Evolutionary conservation across 2,329 filamentous ascomycete genomes (phyloP).

Genomic region (Colletotrichum endophyticum): DNA sequence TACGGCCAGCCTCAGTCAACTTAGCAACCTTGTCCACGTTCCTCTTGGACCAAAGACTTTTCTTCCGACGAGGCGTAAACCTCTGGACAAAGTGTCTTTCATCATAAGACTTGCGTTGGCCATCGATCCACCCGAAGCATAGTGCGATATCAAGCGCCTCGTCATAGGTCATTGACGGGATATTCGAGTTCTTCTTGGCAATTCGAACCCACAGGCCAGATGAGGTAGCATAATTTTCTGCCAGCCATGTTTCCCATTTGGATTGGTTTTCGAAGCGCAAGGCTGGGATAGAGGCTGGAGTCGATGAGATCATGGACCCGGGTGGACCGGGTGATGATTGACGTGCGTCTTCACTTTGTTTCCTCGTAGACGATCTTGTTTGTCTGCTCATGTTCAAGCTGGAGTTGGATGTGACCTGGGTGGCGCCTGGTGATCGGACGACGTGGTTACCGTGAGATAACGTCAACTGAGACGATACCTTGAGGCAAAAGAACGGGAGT

Average conservation of each 20-base stretch:
- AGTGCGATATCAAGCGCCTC: conserved; percentile 62
- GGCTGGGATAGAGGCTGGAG: conserved; percentile 15
- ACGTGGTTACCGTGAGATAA: not conserved
- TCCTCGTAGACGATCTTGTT: not conserved
- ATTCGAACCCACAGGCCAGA: conserved; percentile 52
- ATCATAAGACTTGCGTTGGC: conserved; percentile 51
- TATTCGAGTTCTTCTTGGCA: conserved; percentile 49
- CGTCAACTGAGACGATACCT: not conserved
- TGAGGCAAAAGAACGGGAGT: rapidly evolving
- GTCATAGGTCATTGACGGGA: conserved; percentile 50
- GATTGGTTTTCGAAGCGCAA: conserved; percentile 30
- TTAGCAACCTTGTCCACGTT: conserved; percentile 58
- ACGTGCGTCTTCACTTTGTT: rapidly evolving
- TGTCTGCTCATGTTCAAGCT: not conserved
- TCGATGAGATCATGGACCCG: not conserved
- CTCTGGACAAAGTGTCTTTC: conserved; percentile 55
- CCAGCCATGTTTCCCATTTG: conserved; percentile 44
- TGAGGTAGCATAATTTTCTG: conserved; percentile 31
- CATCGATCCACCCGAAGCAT: conserved; percentile 69
- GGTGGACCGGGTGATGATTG: not conserved
- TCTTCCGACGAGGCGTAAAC: conserved; percentile 61
- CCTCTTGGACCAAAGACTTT: conserved; percentile 63
- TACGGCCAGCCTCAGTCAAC: conserved; percentile 50
- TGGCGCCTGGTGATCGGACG: not conserved
- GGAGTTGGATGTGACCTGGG: not conserved